Evolutionary conservation across 106 monocot genomes (phyloP).

Genomic region (Acorus calamus): DNA sequence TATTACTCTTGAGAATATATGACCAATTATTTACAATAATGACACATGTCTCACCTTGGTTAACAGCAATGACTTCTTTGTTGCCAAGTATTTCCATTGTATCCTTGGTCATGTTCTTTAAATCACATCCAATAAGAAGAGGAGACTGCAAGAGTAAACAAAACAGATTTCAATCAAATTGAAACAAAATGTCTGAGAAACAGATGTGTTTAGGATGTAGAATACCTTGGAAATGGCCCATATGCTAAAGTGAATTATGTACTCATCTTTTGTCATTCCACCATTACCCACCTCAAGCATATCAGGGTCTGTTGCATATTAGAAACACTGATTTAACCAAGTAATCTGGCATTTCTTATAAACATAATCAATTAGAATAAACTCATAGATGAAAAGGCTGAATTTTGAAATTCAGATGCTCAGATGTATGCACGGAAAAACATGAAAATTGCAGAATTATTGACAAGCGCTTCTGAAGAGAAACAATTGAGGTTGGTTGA

Average conservation of each 20-base stretch:
- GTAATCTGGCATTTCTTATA: too few relatives aligned
- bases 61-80: conserved; percentile 61
- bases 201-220: neutral
- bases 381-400: too few relatives aligned
- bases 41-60: conserved; percentile 40
- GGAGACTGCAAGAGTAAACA: conserved; percentile 39
- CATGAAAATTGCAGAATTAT: too few relatives aligned
- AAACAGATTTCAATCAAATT: neutral
- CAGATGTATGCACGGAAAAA: too few relatives aligned
- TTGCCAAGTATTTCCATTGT: conserved; percentile 47
- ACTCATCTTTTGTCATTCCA: conserved; percentile 71
- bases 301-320: conserved; percentile 50
- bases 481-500: too few relatives aligned
- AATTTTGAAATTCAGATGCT: too few relatives aligned
- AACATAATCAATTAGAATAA: too few relatives aligned
- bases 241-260: conserved; percentile 72
- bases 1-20: too few relatives aligned
- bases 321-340: too few relatives aligned
- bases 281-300: conserved; percentile 97
- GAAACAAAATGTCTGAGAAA: neutral
- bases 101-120: conserved; percentile 43
- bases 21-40: too few relatives aligned
- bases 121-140: conserved; percentile 69
- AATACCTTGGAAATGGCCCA: conserved; percentile 84
- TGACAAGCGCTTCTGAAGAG: too few relatives aligned